These are phyloP conservation scores for Fusarium annulatum DNA, from an alignment of 2,329 filamentous ascomycete genomes.

Conservation along the genomic window DNA sequence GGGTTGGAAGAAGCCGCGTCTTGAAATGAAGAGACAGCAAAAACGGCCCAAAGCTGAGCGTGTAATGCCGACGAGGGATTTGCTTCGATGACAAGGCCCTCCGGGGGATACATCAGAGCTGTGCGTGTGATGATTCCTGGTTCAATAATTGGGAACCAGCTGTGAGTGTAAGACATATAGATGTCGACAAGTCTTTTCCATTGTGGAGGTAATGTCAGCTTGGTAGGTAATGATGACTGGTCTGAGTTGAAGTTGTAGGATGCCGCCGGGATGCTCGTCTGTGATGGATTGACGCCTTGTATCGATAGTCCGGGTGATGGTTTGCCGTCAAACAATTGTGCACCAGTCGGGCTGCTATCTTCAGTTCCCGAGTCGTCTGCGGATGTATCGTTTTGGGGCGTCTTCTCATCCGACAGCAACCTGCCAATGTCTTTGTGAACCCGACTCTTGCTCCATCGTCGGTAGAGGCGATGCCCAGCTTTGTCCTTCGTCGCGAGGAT, in stretches of 20 bases:
- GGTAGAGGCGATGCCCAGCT: conserved; percentile 67
- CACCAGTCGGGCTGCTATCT: conserved; percentile 41
- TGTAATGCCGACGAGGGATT: conserved; percentile 54
- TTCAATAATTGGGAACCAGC: conserved; percentile 80
- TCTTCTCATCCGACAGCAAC: conserved; percentile 62
- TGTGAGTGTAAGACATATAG: conserved; percentile 80
- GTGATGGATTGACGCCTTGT: conserved; percentile 21
- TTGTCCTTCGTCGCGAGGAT: conserved; percentile 64
- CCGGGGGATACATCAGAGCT: conserved; percentile 56
- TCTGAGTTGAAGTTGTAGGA: conserved; percentile 12
- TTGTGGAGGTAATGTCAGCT: conserved; percentile 59
- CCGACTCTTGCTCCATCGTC: conserved; percentile 70
- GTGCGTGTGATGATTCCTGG: conserved; percentile 68
- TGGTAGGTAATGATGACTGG: conserved; percentile 25
- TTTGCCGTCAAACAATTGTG: conserved; percentile 32
- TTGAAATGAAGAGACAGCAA: conserved; percentile 69
- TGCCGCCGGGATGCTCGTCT: conserved; percentile 10
- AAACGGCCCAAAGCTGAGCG: conserved; percentile 69
- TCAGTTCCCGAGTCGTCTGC: conserved; percentile 50
- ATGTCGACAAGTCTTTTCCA: conserved; percentile 74
- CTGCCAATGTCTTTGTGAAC: conserved; percentile 72
- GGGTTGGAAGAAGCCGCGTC: conserved; percentile 48
- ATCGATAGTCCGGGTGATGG: conserved; percentile 34
- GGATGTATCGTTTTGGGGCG: conserved; percentile 49
- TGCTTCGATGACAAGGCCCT: conserved; percentile 47